Evolutionary conservation across 305 asterid genomes (phyloP).

Genomic region (Striga hermonthica): DNA sequence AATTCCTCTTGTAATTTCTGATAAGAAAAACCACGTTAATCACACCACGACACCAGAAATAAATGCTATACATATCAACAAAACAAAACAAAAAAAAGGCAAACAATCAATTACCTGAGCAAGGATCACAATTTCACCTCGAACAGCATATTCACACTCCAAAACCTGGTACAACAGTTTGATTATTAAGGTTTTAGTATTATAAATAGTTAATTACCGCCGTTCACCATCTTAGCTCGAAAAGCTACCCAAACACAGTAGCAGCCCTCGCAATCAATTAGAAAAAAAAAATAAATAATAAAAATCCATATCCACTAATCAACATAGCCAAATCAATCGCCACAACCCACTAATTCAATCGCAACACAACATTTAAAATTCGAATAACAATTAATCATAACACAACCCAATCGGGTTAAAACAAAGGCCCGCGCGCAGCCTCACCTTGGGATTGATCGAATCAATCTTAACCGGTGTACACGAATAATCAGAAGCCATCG

Average conservation of each 20-base stretch:
- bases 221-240: too few relatives aligned
- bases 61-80: neutral
- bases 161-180: conserved; percentile 46
- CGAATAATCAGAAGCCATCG: conserved; percentile 71
- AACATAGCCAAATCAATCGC: too few relatives aligned
- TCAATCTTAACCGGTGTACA: conserved; percentile 60
- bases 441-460: conserved; percentile 80
- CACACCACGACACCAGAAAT: neutral
- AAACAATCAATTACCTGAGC: conserved; percentile 64
- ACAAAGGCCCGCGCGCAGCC: too few relatives aligned
- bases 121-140: conserved; percentile 85
- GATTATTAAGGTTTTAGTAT: neutral
- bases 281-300: too few relatives aligned
- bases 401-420: too few relatives aligned
- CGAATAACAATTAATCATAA: too few relatives aligned
- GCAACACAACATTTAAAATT: too few relatives aligned
- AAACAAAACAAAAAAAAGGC: neutral
- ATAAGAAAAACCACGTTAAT: conserved; percentile 16
- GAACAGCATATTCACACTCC: conserved; percentile 94
- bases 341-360: too few relatives aligned
- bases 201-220: too few relatives aligned
- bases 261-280: too few relatives aligned
- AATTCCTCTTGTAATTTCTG: conserved; percentile 82
- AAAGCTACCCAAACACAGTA: too few relatives aligned
- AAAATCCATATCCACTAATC: too few relatives aligned